Base-by-base conservation (phyloP, 768 basidiomycete genomes). In the Lyophyllum shimeji region DNA sequence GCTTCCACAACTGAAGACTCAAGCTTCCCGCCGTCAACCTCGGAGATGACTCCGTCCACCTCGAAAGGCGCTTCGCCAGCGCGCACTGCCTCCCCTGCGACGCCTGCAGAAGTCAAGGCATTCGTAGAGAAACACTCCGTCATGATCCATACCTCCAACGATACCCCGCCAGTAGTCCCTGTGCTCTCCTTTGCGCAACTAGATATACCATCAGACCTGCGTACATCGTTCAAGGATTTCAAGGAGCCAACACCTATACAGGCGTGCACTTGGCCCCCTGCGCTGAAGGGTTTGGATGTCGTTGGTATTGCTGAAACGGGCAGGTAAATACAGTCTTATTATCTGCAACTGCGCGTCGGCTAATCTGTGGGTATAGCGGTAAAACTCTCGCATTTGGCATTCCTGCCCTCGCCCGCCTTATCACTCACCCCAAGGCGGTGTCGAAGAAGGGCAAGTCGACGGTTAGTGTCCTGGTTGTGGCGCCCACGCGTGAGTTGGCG, bases 241-340 rank as follows among this genome's bases (percentile, higher is more conserved):
- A 83, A 85, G 60, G 84, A 89, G 60, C 96, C 97, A 4, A 96
- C 95, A 0, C 95, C 97, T 0, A 94, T 99, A 52, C 97, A 99
- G 68, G 88, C 93, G 6, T 96, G 93, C 63, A 84, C 95, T 12
- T 98, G 95, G 95, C 93, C 95, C 1, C 85, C 90, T 31, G 85
- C 91, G 6, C 75, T 98, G 23, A 76, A 81, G 21, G 90, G 90
- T 0, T 77, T 77, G n/a, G 92, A 98, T 68, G 91, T 96, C 0
- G 87, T 98, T 27, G 96, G 96, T 47, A 93, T 98, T 57, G 95
- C 96, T 7, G 95, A 98, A 76, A 98, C 96, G 1, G 96, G 96
- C 63, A 91, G 86, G 87, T 84, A 58, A 33, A 74, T 56, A 4
- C n/a, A n/a, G 18, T 18, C 11, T n/a, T 27, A 24, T n/a, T 50